These are phyloP conservation scores for Mycena olivaceomarginata DNA, from an alignment of 768 basidiomycete genomes.

Conservation along the genomic window DNA sequence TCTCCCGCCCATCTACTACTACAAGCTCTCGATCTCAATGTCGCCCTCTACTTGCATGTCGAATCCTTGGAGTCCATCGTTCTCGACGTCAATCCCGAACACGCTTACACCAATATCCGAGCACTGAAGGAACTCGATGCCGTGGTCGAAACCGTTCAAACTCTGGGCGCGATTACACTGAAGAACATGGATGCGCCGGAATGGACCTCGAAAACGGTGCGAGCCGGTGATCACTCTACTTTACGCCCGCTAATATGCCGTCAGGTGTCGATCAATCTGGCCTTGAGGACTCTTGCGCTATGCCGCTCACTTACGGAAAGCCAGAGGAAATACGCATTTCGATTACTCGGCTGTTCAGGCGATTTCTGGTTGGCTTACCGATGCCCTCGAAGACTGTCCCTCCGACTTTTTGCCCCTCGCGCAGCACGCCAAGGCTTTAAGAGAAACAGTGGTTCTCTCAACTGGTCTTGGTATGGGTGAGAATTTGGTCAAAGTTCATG, in stretches of 20 bases:
- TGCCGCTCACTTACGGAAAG: slow-evolving; percentile 65
- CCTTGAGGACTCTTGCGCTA: slow-evolving; percentile 63
- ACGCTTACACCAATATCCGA: slow-evolving; percentile 40
- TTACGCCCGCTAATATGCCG: not conserved
- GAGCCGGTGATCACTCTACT: slow-evolving; percentile 25
- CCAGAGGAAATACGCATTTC: slow-evolving; percentile 60
- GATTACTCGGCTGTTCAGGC: slow-evolving; percentile 83
- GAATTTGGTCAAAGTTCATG: slow-evolving; percentile 79
- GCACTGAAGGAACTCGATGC: slow-evolving; percentile 41
- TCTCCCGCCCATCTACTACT: slow-evolving; percentile 59
- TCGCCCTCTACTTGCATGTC: slow-evolving; percentile 61
- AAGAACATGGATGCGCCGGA: slow-evolving; percentile 33
- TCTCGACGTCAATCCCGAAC: slow-evolving; percentile 26
- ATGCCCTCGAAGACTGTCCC: slow-evolving; percentile 60
- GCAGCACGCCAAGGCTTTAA: slow-evolving; percentile 61
- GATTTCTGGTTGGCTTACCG: slow-evolving; percentile 71
- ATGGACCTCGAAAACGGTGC: slow-evolving; percentile 48
- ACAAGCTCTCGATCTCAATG: slow-evolving; percentile 63
- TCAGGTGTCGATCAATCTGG: slow-evolving; percentile 57
- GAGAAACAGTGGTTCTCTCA: slow-evolving; percentile 71
- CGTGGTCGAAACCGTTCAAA: slow-evolving; percentile 44
- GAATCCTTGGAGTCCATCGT: slow-evolving; percentile 43
- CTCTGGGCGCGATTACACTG: slow-evolving; percentile 35
- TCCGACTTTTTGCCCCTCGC: slow-evolving; percentile 57
- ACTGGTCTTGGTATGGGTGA: slow-evolving; percentile 84